These are phyloP conservation scores for Strigomonas galati DNA, from an alignment of 208 protist species.

Conservation along the genomic window DNA sequence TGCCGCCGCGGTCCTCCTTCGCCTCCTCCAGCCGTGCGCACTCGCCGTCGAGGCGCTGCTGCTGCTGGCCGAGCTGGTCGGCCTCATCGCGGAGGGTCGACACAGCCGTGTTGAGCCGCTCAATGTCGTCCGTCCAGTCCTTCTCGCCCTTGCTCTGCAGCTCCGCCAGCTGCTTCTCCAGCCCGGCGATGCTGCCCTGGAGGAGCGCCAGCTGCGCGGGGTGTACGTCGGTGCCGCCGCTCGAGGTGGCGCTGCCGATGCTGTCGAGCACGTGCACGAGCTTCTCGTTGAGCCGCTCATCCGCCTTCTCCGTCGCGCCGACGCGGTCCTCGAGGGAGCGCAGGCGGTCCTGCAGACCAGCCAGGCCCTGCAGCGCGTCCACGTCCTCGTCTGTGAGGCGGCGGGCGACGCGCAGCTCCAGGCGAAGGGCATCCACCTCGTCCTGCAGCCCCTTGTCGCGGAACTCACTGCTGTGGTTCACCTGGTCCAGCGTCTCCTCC, in stretches of 20 bases:
- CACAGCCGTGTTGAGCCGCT: slow-evolving; percentile 29
- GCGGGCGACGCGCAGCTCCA: slow-evolving; percentile 26
- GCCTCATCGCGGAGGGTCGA: slow-evolving; percentile 33
- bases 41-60: slow-evolving; percentile 24
- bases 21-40: slow-evolving; percentile 39
- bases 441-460: slow-evolving; percentile 27
- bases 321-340: slow-evolving; percentile 26
- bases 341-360: slow-evolving; percentile 24
- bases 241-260: slow-evolving; percentile 8
- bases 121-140: slow-evolving; percentile 55
- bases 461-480: slow-evolving; percentile 22
- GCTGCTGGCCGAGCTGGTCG: slow-evolving; percentile 20
- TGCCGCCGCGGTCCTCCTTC: slow-evolving; percentile 39
- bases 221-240: slow-evolving; percentile 30
- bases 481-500: slow-evolving; percentile 23
- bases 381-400: slow-evolving; percentile 40
- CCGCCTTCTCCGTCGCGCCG: slow-evolving; percentile 28
- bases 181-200: slow-evolving; percentile 32
- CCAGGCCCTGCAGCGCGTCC: slow-evolving; percentile 22
- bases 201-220: slow-evolving; percentile 50
- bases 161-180: slow-evolving; percentile 70
- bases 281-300: slow-evolving; percentile 36
- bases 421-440: slow-evolving; percentile 36
- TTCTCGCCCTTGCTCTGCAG: slow-evolving; percentile 32
- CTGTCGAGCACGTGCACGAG: slow-evolving; percentile 10